Evolutionary conservation across 2,329 filamentous ascomycete genomes (phyloP).

Genomic region (Amesomyces nigricolor): DNA sequence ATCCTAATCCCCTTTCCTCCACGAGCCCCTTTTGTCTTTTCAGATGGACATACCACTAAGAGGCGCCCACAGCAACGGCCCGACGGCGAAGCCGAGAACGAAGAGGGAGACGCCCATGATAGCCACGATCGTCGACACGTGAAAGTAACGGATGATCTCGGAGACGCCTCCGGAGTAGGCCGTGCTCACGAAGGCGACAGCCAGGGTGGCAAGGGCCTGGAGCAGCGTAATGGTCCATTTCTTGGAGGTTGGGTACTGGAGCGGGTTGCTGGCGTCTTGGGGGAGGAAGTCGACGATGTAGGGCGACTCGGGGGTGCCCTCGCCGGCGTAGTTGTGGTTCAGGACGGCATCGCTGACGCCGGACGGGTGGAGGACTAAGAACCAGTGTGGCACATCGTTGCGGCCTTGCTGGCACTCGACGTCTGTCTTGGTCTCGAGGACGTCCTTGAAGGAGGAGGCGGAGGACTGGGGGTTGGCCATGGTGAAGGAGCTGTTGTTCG

Average conservation of each 20-base stretch:
- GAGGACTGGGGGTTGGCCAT: slow-evolving; percentile 9
- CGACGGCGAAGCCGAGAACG: slow-evolving; percentile 52
- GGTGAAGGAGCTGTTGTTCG: neutral
- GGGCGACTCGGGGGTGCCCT: slow-evolving; percentile 61
- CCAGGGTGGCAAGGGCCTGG: slow-evolving; percentile 61
- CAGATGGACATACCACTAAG: slow-evolving; percentile 33
- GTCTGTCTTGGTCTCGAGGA: neutral
- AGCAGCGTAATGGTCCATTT: slow-evolving; percentile 63
- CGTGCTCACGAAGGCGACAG: slow-evolving; percentile 63
- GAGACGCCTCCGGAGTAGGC: slow-evolving; percentile 56
- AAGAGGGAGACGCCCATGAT: slow-evolving; percentile 59
- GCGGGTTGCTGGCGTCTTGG: slow-evolving; percentile 61
- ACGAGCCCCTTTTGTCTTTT: neutral
- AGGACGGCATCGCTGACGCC: slow-evolving; percentile 53
- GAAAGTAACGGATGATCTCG: slow-evolving; percentile 51
- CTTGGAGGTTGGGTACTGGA: slow-evolving; percentile 48
- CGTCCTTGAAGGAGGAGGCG: slow-evolving; percentile 6
- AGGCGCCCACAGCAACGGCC: slow-evolving; percentile 55
- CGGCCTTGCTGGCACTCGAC: slow-evolving; percentile 9
- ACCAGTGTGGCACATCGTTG: slow-evolving; percentile 41
- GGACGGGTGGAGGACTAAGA: slow-evolving; percentile 51
- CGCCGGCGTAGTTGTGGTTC: slow-evolving; percentile 50
- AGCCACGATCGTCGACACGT: slow-evolving; percentile 45
- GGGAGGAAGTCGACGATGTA: slow-evolving; percentile 64
- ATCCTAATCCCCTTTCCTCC: neutral